phyloP scores from a whole-genome alignment of 2,329 filamentous ascomycete species.

The Fusarium cicatricum region DNA sequence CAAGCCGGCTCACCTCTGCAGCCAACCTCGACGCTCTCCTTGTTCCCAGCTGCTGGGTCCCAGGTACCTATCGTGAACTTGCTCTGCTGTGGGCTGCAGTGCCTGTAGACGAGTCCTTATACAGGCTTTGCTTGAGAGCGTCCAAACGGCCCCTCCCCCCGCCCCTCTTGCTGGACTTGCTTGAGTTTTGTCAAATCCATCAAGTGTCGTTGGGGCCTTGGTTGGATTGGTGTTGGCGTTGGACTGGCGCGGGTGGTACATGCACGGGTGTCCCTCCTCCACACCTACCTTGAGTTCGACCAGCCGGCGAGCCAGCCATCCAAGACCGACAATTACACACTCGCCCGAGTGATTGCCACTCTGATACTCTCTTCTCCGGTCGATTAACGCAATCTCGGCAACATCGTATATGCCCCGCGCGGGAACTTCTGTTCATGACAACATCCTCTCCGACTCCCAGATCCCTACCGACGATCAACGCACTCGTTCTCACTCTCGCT shows the following conservation, averaged over 20 bases:
- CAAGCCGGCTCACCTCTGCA: not conserved
- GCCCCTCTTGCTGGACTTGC: not conserved
- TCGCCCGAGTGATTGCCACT: not conserved
- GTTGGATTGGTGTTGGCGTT: constrained; percentile 10
- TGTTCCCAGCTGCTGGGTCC: not conserved
- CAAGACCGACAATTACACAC: not conserved
- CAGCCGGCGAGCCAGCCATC: constrained; percentile 16
- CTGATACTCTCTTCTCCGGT: not conserved
- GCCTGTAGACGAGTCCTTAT: not conserved
- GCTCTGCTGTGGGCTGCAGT: constrained; percentile 1
- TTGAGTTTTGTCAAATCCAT: constrained; percentile 1
- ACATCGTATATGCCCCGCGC: constrained; percentile 7
- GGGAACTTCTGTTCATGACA: not conserved
- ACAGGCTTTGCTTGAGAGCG: constrained; percentile 2
- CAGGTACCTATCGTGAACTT: not conserved
- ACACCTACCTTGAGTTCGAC: constrained; percentile 3
- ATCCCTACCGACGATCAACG: not conserved
- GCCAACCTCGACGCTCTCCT: not conserved
- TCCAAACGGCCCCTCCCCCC: not conserved
- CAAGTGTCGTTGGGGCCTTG: constrained; percentile 7
- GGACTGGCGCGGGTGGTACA: not conserved
- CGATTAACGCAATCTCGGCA: constrained; percentile 3
- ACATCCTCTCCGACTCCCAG: not conserved
- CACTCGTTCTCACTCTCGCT: too few species aligned
- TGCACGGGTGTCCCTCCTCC: constrained; percentile 2